A percentile compares a stretch with the other conserved stretches of the same genome.
Evolutionary conservation across 768 basidiomycete species (phyloP).

Genomic region (Termitomyces sp.): DNA sequence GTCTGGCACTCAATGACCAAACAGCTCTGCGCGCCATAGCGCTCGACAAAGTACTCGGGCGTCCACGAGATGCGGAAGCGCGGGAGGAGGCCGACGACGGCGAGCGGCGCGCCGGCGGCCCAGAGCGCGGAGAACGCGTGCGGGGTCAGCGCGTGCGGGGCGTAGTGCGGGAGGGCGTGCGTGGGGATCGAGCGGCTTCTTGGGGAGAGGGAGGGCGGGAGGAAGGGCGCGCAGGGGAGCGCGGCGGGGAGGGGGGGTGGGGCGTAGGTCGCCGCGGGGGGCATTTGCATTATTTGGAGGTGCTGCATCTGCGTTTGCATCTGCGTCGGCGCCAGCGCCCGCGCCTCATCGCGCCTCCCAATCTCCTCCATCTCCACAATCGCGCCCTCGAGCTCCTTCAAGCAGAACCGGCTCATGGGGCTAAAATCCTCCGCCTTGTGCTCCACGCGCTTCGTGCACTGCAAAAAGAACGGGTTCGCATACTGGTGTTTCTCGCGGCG

Average conservation of each 20-base stretch:
- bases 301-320: too few relatives aligned
- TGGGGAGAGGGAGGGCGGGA: constrained; percentile 15
- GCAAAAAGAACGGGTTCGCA: constrained; percentile 68
- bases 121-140: constrained; percentile 63
- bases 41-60: constrained; percentile 72
- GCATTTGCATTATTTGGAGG: too few relatives aligned
- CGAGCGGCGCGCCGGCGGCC: constrained; percentile 68
- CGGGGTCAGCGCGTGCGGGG: constrained; percentile 46
- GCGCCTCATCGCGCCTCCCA: too few relatives aligned
- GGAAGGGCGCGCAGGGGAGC: constrained; percentile 1
- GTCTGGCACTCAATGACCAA: constrained; percentile 81
- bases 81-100: constrained; percentile 61
- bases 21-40: constrained; percentile 59
- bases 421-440: constrained; percentile 66
- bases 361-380: constrained; percentile 63
- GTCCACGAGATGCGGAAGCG: constrained; percentile 73
- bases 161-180: constrained; percentile 40
- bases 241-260: background rate
- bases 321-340: too few relatives aligned
- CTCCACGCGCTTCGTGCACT: constrained; percentile 66
- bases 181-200: constrained; percentile 32
- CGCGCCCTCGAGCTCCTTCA: constrained; percentile 55
- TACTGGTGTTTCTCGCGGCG: constrained; percentile 57
- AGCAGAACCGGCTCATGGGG: constrained; percentile 74
- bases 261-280: background rate